Evolutionary conservation across 371 early-diverging fungal genomes (phyloP).

Genomic region (Dinochytrium kinnereticum): DNA sequence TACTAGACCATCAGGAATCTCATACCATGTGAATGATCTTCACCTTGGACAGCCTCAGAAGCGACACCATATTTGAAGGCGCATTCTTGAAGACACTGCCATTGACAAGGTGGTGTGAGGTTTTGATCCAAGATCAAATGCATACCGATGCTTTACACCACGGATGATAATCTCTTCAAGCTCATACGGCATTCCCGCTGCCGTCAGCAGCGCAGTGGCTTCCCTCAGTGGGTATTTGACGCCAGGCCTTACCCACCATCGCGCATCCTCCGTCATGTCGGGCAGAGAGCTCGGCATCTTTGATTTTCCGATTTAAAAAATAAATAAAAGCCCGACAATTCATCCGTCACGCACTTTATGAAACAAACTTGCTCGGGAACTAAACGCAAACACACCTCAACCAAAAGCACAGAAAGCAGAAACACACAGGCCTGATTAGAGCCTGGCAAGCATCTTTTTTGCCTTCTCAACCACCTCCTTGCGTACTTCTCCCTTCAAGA

Average conservation of each 20-base stretch:
- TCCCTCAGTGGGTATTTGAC: neutral
- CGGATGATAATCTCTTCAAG: neutral
- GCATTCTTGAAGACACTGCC: conserved; percentile 28
- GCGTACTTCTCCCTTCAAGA: conserved; percentile 26
- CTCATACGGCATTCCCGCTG: conserved; percentile 5
- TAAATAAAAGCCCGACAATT: too few species aligned
- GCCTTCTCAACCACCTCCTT: conserved; percentile 8
- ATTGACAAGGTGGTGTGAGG: neutral
- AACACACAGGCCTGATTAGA: neutral
- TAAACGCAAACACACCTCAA: too few species aligned
- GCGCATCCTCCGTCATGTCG: neutral
- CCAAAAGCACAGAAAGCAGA: too few species aligned
- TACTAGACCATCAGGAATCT: neutral
- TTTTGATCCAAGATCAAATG: neutral
- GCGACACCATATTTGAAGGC: conserved; percentile 7
- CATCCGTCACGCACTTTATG: too few species aligned
- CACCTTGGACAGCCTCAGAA: conserved; percentile 3
- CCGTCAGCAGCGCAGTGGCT: neutral
- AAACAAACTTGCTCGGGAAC: too few species aligned
- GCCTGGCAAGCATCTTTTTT: neutral
- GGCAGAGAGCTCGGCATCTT: too few species aligned
- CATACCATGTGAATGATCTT: too few species aligned
- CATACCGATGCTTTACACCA: neutral
- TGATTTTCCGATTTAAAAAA: too few species aligned
- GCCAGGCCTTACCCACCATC: conserved; percentile 3